Percentiles rank a stretch among this genome's conserved stretches.
Conservation (phyloP, 2,329 filamentous ascomycete species). For the Exophiala spinifera region DNA sequence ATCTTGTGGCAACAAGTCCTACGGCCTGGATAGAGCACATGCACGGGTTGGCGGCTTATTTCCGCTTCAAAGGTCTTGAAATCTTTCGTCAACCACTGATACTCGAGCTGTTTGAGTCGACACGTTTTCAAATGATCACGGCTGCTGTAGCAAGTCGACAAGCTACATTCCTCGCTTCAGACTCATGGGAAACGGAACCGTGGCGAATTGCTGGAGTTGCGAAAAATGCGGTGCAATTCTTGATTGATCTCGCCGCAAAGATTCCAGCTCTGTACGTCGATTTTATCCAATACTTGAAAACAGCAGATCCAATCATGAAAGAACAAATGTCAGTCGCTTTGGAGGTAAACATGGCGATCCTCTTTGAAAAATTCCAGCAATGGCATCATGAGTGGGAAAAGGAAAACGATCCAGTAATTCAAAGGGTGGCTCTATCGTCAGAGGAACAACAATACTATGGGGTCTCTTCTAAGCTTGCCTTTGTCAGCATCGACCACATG, state of each 20-base stretch:
- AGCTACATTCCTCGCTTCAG: too few relatives aligned
- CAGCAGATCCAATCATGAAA: not conserved
- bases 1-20: too few relatives aligned
- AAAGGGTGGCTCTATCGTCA: not conserved
- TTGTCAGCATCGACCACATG: not conserved
- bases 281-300: not conserved
- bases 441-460: not conserved
- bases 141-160: too few relatives aligned
- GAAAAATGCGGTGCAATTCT: not conserved
- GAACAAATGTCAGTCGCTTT: not conserved
- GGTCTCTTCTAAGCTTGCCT: not conserved
- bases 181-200: not conserved
- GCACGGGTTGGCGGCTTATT: not conserved
- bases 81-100: not conserved
- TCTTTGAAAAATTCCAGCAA: not conserved
- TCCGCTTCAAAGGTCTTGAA: not conserved
- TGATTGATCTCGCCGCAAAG: constrained; percentile 3
- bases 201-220: not conserved
- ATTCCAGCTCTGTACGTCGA: constrained; percentile 3
- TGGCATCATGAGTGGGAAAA: constrained; percentile 2
- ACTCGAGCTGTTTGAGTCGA: too few relatives aligned
- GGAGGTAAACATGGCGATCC: constrained; percentile 1
- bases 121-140: too few relatives aligned
- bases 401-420: not conserved
- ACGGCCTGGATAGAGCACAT: not conserved